These are phyloP conservation scores for Hypholoma fasciculare DNA, from an alignment of 768 basidiomycete species.

Conservation along the genomic window DNA sequence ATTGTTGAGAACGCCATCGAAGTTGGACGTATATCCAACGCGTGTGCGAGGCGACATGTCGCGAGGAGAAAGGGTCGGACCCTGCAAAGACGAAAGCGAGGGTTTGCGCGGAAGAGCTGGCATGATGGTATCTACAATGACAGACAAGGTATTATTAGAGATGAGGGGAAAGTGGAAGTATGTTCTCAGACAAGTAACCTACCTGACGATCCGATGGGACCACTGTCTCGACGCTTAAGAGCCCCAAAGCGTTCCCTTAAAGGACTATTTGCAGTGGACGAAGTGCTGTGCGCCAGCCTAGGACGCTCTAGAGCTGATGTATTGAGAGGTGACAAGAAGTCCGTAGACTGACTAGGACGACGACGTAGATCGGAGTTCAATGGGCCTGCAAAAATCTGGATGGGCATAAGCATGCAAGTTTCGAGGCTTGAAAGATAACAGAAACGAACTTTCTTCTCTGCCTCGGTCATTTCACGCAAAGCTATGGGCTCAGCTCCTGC, in stretches of 20 bases:
- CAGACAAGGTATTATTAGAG: neutral
- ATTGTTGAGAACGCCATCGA: constrained; percentile 70
- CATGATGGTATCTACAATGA: constrained; percentile 56
- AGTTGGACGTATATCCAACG: constrained; percentile 55
- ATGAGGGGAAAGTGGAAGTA: neutral
- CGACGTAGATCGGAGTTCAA: constrained; percentile 88
- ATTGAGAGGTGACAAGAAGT: constrained; percentile 62
- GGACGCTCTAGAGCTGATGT: constrained; percentile 57
- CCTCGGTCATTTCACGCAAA: constrained; percentile 77
- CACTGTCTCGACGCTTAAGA: constrained; percentile 66
- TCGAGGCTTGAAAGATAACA: constrained; percentile 17
- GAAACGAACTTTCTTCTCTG: constrained; percentile 81
- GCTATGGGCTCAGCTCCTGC: constrained; percentile 69
- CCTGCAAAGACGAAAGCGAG: constrained; percentile 64
- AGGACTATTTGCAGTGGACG: constrained; percentile 51
- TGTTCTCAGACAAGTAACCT: constrained; percentile 19
- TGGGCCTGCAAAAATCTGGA: constrained; percentile 76
- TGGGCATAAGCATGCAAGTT: constrained; percentile 23
- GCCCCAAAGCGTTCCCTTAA: constrained; percentile 68
- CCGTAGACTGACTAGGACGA: constrained; percentile 67
- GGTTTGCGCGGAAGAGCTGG: constrained; percentile 61
- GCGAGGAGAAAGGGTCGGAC: constrained; percentile 55
- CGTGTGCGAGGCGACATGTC: constrained; percentile 72
- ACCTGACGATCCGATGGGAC: constrained; percentile 45
- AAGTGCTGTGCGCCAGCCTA: constrained; percentile 51